Percentiles rank a stretch among this genome's conserved stretches.
These are phyloP conservation scores for Neurospora tetrasperma DNA, from an alignment of 495 filamentous ascomycete genomes.

Conservation along the genomic window DNA sequence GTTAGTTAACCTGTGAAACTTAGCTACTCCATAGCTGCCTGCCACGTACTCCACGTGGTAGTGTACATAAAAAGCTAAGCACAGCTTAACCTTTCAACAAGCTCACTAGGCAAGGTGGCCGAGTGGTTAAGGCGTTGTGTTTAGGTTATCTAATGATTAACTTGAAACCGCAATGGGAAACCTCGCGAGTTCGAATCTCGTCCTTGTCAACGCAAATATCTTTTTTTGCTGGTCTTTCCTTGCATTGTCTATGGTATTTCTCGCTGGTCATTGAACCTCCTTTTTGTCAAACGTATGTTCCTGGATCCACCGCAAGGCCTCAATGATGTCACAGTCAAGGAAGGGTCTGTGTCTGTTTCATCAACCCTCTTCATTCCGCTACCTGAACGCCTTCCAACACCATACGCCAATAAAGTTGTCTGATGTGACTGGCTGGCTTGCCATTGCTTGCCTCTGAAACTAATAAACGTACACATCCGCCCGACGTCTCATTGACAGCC, in stretches of 20 bases:
- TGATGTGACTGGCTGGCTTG: background rate
- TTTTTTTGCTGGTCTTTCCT: background rate
- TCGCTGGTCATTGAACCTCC: background rate
- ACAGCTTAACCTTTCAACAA: background rate
- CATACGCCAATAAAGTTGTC: background rate
- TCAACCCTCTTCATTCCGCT: background rate
- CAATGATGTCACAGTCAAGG: background rate
- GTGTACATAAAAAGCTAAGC: background rate
- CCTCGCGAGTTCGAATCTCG: constrained; percentile 18
- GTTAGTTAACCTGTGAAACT: background rate
- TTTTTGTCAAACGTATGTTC: background rate
- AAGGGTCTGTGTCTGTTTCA: background rate
- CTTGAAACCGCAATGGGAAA: constrained; percentile 14
- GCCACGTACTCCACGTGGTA: background rate
- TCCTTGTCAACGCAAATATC: constrained; percentile 12
- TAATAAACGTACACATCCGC: background rate
- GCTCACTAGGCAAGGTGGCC: constrained; percentile 27
- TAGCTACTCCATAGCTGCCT: background rate
- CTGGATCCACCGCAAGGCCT: background rate
- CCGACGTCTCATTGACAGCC: background rate
- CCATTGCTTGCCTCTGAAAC: background rate
- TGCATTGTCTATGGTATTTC: too few relatives aligned
- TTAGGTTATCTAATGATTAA: constrained; percentile 26
- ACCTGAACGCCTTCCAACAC: background rate
- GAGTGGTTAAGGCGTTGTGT: constrained; percentile 45